phyloP scores from a whole-genome alignment of 208 protist species.

The Leishmania guyanensis region DNA sequence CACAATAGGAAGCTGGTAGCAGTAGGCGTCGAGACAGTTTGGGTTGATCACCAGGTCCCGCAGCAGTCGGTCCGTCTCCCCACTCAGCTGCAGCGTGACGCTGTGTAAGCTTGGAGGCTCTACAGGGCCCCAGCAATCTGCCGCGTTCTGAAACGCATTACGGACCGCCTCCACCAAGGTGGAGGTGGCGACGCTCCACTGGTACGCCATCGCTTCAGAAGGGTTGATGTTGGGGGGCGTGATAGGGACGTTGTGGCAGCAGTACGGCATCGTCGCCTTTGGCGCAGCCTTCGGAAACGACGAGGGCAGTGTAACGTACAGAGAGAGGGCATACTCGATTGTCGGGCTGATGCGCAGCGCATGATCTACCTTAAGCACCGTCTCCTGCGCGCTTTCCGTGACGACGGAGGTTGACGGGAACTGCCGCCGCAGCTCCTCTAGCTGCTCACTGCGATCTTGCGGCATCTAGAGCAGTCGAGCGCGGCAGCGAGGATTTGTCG shows the following conservation, averaged over 20 bases:
- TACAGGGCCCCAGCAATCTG: constrained; percentile 69
- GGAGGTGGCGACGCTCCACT: constrained; percentile 61
- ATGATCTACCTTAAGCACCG: constrained; percentile 69
- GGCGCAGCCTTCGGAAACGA: constrained; percentile 58
- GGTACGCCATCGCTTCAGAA: constrained; percentile 30
- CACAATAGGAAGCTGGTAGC: constrained; percentile 80
- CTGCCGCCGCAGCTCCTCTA: constrained; percentile 40
- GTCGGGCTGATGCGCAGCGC: constrained; percentile 38
- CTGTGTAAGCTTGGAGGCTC: constrained; percentile 62
- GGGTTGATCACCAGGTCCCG: constrained; percentile 68
- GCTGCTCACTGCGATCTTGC: constrained; percentile 35
- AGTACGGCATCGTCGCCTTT: constrained; percentile 61
- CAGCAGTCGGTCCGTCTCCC: constrained; percentile 66
- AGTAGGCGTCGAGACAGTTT: constrained; percentile 86
- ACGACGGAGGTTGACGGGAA: constrained; percentile 55
- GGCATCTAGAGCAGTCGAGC: constrained; percentile 1
- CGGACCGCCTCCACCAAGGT: constrained; percentile 65
- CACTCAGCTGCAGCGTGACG: constrained; percentile 44
- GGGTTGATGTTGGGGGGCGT: constrained; percentile 47
- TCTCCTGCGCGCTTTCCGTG: constrained; percentile 42
- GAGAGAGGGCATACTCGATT: constrained; percentile 53
- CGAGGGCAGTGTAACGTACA: constrained; percentile 60
- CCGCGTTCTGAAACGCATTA: constrained; percentile 72
- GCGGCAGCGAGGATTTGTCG: neutral
- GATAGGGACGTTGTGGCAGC: constrained; percentile 58